Base-by-base conservation (phyloP, 2,329 filamentous ascomycete genomes). In the Podosphaera leucotricha region DNA sequence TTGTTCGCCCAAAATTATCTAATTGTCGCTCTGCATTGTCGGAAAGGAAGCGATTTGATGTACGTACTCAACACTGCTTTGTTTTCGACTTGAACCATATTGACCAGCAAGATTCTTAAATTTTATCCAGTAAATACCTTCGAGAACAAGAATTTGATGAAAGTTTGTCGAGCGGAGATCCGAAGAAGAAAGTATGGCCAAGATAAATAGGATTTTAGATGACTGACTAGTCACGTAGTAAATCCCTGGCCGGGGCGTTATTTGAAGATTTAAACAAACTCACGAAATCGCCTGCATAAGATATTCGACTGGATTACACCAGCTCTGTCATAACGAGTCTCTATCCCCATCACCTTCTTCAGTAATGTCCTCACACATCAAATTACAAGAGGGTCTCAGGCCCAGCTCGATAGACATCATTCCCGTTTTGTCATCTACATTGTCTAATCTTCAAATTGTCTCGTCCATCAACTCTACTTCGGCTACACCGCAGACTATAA, bases 401-500 rank as follows among this genome's bases (percentile, higher is more conserved):
- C 80, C 86, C 22, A 78, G 86, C 60, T 75, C 75, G 42, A 83
- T 94, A 63, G 86, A 93, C 64, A 74, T 84, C 52, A 71, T 92
- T 44, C 83, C 85, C 21, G 75, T 85, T 55, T 73, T 94, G 44
- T 77, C 83, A 55, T 69, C 75, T 47, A 73, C 92, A 52, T 74
- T 94, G 48, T 67, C 75, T 51, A 80, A 81, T 43, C 71, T 94
- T 16, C 73, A 80, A 52, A 58, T 62, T 39, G 60, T 62, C 35
- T 58, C 63, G 44, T 56, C 63, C 41, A 53, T 48, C 18, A 46
- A 52, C 8, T 53, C 54, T 46, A 50, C 54, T n/a, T 51, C 56
- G 21, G 54, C 48, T 41, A 62, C 60, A 41, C 60, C 58, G 43
- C 63, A 64, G 36, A 55, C 59, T 46, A 48, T 58, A 11, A 46